Evolutionary conservation across 352 stramenopile species (phyloP).

Genomic region (Phytophthora capsici): DNA sequence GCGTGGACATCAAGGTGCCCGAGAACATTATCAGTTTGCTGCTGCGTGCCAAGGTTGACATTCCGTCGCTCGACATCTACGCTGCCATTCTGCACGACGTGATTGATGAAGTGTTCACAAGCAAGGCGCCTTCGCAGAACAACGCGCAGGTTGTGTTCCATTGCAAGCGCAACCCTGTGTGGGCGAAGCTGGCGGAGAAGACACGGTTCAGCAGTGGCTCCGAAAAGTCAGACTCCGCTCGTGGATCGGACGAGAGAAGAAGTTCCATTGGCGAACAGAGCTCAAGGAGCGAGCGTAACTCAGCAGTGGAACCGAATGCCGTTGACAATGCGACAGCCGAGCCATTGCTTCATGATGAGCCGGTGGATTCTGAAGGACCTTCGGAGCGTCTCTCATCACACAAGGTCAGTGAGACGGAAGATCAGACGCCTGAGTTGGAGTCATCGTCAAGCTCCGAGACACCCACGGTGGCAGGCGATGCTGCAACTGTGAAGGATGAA

Average conservation of each 20-base stretch:
- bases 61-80: constrained; percentile 75
- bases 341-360: constrained; percentile 15
- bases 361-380: constrained; percentile 3
- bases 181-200: constrained; percentile 64
- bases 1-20: constrained; percentile 46
- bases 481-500: constrained; percentile 13
- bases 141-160: constrained; percentile 74
- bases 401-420: constrained; percentile 20
- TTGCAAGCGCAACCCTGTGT: constrained; percentile 70
- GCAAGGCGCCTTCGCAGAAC: constrained; percentile 65
- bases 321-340: constrained; percentile 19
- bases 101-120: constrained; percentile 75
- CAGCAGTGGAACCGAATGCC: constrained; percentile 10
- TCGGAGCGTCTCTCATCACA: constrained; percentile 14
- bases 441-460: constrained; percentile 5
- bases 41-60: constrained; percentile 65
- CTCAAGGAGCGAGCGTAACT: constrained; percentile 20
- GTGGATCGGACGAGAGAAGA: constrained; percentile 43
- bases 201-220: constrained; percentile 46
- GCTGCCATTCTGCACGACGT: constrained; percentile 80
- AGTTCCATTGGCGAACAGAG: constrained; percentile 39
- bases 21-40: constrained; percentile 69
- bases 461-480: not conserved
- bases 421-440: constrained; percentile 1
- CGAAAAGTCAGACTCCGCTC: constrained; percentile 38